phyloP scores from a whole-genome alignment of 129 eudicot genomes.

The Lonicera japonica region DNA sequence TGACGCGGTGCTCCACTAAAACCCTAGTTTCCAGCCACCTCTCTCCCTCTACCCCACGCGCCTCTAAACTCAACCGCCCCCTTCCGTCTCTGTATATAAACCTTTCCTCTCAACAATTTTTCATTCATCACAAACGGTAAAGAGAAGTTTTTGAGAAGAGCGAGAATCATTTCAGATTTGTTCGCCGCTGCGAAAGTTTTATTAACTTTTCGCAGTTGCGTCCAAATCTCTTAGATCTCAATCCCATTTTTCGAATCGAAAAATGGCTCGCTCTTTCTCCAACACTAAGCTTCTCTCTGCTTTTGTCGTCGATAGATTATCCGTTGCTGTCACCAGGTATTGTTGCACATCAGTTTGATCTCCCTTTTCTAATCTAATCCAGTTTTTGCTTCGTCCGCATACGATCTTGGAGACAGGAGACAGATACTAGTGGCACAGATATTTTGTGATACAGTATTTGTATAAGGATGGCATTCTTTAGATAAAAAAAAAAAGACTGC shows the following conservation, averaged over 20 bases:
- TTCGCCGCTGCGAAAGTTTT: background rate
- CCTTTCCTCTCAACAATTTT: background rate
- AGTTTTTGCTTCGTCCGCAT: background rate
- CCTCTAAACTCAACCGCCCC: too few relatives aligned
- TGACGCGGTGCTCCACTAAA: background rate
- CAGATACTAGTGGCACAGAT: too few relatives aligned
- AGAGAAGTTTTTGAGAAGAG: background rate
- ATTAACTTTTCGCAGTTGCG: background rate
- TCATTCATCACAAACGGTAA: background rate
- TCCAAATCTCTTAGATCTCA: background rate
- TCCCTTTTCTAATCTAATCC: background rate
- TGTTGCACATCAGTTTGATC: background rate
- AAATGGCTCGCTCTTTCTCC: conserved; percentile 48
- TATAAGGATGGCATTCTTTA: too few relatives aligned
- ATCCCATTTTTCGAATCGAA: too few relatives aligned
- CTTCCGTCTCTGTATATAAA: background rate
- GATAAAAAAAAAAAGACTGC: too few relatives aligned
- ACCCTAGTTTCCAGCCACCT: background rate
- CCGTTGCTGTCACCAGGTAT: conserved; percentile 7
- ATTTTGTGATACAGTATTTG: too few relatives aligned
- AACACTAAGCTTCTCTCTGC: conserved; percentile 48
- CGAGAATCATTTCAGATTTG: background rate
- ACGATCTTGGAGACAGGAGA: too few relatives aligned
- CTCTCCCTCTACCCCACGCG: background rate
- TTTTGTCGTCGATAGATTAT: conserved; percentile 26